These are phyloP conservation scores for Agarophyton chilense DNA, from an alignment of 23 red algal genomes.

Conservation along the genomic window DNA sequence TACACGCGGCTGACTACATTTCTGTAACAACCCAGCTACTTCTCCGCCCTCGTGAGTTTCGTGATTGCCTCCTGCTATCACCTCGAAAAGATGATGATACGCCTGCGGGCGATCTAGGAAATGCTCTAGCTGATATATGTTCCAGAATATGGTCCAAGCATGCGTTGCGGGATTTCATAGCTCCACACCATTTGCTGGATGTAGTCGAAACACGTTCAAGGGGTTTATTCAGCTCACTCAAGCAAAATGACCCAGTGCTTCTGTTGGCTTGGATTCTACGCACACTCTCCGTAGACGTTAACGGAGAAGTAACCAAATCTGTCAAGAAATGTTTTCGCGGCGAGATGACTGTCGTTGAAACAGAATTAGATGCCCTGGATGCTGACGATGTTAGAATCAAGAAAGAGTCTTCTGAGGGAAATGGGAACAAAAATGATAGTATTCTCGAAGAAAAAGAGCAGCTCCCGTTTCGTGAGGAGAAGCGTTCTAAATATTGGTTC, in stretches of 20 bases:
- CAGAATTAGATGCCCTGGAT: not conserved
- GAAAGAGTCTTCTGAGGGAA: not conserved
- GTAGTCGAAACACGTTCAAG: slow-evolving; percentile 1
- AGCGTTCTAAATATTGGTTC: slow-evolving; percentile 53
- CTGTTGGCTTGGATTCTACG: slow-evolving; percentile 59
- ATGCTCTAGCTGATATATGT: slow-evolving; percentile 30
- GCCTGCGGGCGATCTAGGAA: not conserved
- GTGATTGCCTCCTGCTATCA: slow-evolving; percentile 28
- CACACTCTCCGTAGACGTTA: not conserved
- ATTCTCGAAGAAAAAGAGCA: not conserved
- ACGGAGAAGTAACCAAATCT: not conserved
- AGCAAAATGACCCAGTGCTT: slow-evolving; percentile 48
- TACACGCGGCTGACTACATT: slow-evolving; percentile 40
- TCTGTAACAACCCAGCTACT: slow-evolving; percentile 49
- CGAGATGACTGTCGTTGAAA: slow-evolving; percentile 25
- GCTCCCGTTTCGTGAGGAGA: not conserved
- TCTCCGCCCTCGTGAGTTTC: slow-evolving; percentile 17
- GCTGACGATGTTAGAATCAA: not conserved
- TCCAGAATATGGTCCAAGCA: slow-evolving; percentile 38
- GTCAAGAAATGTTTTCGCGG: slow-evolving; percentile 11
- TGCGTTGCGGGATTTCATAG: slow-evolving; percentile 51
- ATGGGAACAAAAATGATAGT: not conserved
- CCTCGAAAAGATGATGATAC: slow-evolving; percentile 1
- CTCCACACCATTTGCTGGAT: slow-evolving; percentile 56
- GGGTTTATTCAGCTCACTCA: not conserved